Evolutionary conservation across 2,329 filamentous ascomycete genomes (phyloP), one percentile per base, ranked within the genome.

Genomic region (Trichoderma sp.): DNA sequence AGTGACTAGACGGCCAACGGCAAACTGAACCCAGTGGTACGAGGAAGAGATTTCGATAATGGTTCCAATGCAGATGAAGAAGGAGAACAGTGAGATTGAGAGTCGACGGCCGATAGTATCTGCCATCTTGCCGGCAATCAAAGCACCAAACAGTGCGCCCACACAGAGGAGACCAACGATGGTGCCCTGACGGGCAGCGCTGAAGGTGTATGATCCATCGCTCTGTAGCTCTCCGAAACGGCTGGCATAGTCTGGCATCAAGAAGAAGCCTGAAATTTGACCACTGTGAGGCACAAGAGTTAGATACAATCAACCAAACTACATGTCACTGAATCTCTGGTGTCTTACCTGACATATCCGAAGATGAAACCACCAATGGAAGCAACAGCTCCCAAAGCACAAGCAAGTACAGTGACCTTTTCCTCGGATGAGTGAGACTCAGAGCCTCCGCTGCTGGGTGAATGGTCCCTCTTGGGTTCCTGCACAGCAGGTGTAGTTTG

Each of bases 261-360:
- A 20, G 66, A 69, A 69, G 66, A 69, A 69, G 17, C 66, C 66
- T 26, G 66, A 69, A n/a, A 69, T 69, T 36, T 69, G 66, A 69
- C 66, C 66, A 62, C 66, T 69, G 26, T 57, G 6, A 34, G 15
- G 57, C n/a, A 20, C 23, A 2, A 1, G 12, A 23, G 32, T 47
- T 59, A 67, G 64, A 39, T 26, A 57, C 17, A 7, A 39, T 26
- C 13, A 26, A 58, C 5, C 17, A 4, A 12, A n/a, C 8, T 17
- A 68, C 4, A 34, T 50, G 17, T 43, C 47, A 58, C 50, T 23
- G 26, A 7, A 3, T 17, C 23, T 15, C 6, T 53, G n/a, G n/a
- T 28, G 59, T 20, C 66, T 7, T 69, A 69, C 66, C 66, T 69
- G 55, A 69, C 57, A 69, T 69, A 69, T 36, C 66, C 66, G 13